A percentile compares a stretch with the other conserved stretches of the same genome.
Conservation (phyloP, 306 rosid species). For the Cotoneaster glaucophyllus region DNA sequence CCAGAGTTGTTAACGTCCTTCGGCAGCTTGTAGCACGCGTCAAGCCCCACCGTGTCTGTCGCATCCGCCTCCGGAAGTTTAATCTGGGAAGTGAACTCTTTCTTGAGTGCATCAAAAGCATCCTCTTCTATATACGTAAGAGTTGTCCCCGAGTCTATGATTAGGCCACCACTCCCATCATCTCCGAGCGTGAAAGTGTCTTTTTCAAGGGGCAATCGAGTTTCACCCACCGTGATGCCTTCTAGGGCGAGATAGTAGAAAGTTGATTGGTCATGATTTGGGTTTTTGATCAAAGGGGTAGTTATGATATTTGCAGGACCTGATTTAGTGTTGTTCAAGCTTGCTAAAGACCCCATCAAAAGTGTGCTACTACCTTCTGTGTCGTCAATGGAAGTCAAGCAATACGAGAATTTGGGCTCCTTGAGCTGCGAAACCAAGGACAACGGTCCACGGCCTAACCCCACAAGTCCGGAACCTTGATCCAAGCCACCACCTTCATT, state of each 20-base stretch:
- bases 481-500: slow-evolving; percentile 72
- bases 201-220: slow-evolving; percentile 29
- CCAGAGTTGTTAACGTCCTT: slow-evolving; percentile 4
- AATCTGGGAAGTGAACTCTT: slow-evolving; percentile 54
- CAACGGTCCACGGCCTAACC: slow-evolving; percentile 76
- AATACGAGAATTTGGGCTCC: slow-evolving; percentile 67
- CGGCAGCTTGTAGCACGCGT: slow-evolving; percentile 59
- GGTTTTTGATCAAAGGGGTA: slow-evolving; percentile 58
- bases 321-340: slow-evolving; percentile 16
- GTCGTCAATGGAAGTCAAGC: slow-evolving; percentile 58
- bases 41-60: slow-evolving; percentile 40
- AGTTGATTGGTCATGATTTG: slow-evolving; percentile 44
- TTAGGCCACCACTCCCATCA: slow-evolving; percentile 75
- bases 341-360: slow-evolving; percentile 54
- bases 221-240: slow-evolving; percentile 70
- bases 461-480: slow-evolving; percentile 76
- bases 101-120: slow-evolving; percentile 35
- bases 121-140: slow-evolving; percentile 44
- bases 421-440: slow-evolving; percentile 74
- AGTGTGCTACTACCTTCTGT: slow-evolving; percentile 40
- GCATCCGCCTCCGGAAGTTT: slow-evolving; percentile 36
- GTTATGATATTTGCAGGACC: slow-evolving; percentile 8
- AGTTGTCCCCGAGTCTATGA: slow-evolving; percentile 89
- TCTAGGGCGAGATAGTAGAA: slow-evolving; percentile 71
- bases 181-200: slow-evolving; percentile 40